Conservation (phyloP, 345 rosid genomes). For the Gossypium rotundifolium region DNA sequence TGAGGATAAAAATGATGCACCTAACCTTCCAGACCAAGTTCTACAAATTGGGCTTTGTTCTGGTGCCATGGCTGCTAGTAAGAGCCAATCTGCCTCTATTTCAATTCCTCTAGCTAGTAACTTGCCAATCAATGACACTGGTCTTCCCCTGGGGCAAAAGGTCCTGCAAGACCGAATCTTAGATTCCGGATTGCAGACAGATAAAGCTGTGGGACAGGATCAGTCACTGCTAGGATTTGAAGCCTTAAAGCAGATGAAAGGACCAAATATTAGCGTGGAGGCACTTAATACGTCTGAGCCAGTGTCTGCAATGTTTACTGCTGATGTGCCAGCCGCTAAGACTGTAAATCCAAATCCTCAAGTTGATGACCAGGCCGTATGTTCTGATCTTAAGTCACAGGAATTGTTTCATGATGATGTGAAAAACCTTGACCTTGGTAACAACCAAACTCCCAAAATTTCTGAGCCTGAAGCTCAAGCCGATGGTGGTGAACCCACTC, state of each 20-base stretch:
- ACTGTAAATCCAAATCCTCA: conserved; percentile 19
- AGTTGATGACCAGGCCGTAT: conserved; percentile 22
- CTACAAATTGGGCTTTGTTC: conserved; percentile 18
- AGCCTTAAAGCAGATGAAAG: conserved; percentile 20
- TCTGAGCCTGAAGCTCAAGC: conserved; percentile 23
- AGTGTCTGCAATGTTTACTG: conserved; percentile 16
- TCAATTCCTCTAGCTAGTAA: conserved; percentile 19
- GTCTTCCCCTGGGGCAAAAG: conserved; percentile 19
- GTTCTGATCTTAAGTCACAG: conserved; percentile 20
- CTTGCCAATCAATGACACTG: conserved; percentile 22
- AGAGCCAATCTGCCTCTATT: conserved; percentile 24
- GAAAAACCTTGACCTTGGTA: conserved; percentile 12
- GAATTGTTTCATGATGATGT: conserved; percentile 19
- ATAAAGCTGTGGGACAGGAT: conserved; percentile 17
- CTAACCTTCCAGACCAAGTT: conserved; percentile 20
- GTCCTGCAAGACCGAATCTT: conserved; percentile 8
- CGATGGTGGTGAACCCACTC: conserved; percentile 14
- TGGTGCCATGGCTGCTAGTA: conserved; percentile 15
- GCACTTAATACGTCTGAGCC: conserved; percentile 22
- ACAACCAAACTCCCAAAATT: conserved; percentile 15
- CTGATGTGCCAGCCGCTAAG: conserved; percentile 21
- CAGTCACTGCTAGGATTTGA: conserved; percentile 24
- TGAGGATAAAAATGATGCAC: conserved; percentile 19
- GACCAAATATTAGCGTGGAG: conserved; percentile 17
- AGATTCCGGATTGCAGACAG: conserved; percentile 26